These are phyloP conservation scores for Coemansia sp. DNA, from an alignment of 192 early-diverging fungal species.

Conservation along the genomic window DNA sequence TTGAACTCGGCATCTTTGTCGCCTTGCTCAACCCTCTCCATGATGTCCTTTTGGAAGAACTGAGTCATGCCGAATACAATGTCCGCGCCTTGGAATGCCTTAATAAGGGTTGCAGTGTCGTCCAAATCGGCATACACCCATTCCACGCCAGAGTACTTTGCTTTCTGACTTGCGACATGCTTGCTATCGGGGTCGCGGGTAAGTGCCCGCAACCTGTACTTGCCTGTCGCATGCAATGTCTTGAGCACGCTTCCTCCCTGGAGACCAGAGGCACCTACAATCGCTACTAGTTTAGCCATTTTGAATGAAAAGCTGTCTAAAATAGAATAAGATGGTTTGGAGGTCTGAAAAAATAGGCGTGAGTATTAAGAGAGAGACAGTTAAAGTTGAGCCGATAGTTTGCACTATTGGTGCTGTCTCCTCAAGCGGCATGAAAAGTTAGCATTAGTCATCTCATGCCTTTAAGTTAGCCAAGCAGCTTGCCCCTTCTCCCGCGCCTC, in stretches of 20 bases:
- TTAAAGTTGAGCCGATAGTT: not conserved
- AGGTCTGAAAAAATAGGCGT: not conserved
- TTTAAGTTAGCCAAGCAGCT: not conserved
- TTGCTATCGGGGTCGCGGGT: slow-evolving; percentile 21
- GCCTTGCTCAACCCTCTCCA: slow-evolving; percentile 4
- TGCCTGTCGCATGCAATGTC: slow-evolving; percentile 17
- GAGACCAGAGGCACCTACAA: slow-evolving; percentile 41
- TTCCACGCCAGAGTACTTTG: slow-evolving; percentile 30
- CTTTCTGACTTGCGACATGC: slow-evolving; percentile 7
- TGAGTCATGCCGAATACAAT: slow-evolving; percentile 38
- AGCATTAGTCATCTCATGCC: not conserved
- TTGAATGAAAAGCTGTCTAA: not conserved
- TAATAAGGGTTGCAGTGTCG: slow-evolving; percentile 17
- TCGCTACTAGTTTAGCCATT: slow-evolving; percentile 29
- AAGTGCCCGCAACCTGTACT: slow-evolving; percentile 34
- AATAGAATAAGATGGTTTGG: not conserved
- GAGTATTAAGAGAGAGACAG: not conserved
- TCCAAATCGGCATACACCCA: slow-evolving; percentile 24
- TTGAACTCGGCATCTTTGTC: slow-evolving; percentile 26
- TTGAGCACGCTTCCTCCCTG: slow-evolving; percentile 46
- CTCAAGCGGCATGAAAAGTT: not conserved
- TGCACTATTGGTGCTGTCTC: not conserved
- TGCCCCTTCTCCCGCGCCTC: not conserved
- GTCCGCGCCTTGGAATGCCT: slow-evolving; percentile 23
- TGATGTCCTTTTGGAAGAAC: slow-evolving; percentile 20